Base-by-base conservation (phyloP, 768 basidiomycete species). In the Podaxis rugospora region DNA sequence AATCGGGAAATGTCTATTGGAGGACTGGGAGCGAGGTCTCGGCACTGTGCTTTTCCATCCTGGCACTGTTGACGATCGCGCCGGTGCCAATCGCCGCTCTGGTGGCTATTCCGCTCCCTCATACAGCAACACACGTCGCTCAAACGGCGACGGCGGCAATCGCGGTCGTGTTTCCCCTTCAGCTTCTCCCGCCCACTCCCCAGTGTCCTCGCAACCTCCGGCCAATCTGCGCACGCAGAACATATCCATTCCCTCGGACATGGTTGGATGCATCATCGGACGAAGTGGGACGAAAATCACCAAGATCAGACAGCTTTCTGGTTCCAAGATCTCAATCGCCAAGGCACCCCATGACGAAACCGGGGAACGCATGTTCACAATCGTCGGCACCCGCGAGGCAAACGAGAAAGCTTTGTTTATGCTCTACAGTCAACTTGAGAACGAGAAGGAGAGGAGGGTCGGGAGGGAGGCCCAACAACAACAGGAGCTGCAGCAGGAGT, bases 331-430 rank as follows among this genome's bases (percentile, higher is more conserved):
- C 73, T 93, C 91, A 59, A 99, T 99, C 70, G 97, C 97, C 66
- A 99, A 99, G 77, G 90, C 92, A 52, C 94, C 97, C n/a, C 97
- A 98, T 70, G 97, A 98, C 69, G 97, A 98, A 70, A 95, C 95
- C 44, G 97, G 96, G 69, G 97, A 99, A 79, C 84, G 97, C 66
- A 98, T 99, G 96, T 99, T 99, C 80, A 94, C 97, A 63, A 98
- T 99, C 72, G 83, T 97, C 51, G 97, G 97, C 58, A 94, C 94
- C 11, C 91, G 93, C 51, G 93, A 95, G 75, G 90, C 93, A 66
- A 98, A 97, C 74, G 96, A 99, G 78, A 96, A 98, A 77, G 97
- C 97, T 1, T 78, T 99, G 61, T 98, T 96, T 82, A 78, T 99
- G 62, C 83, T 99, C 63, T 99, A 98, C 78, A 95, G 96, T 69